Evolutionary conservation across 768 basidiomycete species (phyloP).

Genomic region (Podaxis mareebaensis): DNA sequence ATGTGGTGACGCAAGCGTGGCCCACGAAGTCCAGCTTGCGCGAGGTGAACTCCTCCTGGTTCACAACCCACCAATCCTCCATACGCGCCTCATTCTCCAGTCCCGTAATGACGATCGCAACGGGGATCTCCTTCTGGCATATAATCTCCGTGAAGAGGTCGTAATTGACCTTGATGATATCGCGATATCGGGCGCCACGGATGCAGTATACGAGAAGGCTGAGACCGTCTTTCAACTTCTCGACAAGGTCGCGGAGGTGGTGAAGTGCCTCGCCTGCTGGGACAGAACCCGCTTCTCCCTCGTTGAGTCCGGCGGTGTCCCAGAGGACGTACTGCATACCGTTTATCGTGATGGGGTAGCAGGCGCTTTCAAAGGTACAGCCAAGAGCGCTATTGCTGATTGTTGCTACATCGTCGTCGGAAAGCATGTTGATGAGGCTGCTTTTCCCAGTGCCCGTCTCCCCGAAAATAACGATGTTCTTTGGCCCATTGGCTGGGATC

Average conservation of each 20-base stretch:
- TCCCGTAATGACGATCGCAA: constrained; percentile 15
- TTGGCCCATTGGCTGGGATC: not conserved
- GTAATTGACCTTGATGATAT: constrained; percentile 17
- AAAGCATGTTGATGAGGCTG: constrained; percentile 43
- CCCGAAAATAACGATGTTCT: constrained; percentile 41
- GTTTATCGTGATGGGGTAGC: constrained; percentile 28
- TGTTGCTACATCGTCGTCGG: constrained; percentile 26
- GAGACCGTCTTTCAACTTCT: constrained; percentile 34
- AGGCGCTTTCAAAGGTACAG: constrained; percentile 34
- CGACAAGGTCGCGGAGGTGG: constrained; percentile 31
- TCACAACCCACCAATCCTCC: constrained; percentile 18
- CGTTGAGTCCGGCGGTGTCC: constrained; percentile 43
- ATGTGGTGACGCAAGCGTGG: constrained; percentile 24
- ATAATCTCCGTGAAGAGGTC: constrained; percentile 15
- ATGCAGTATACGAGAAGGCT: constrained; percentile 39
- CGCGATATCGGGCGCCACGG: constrained; percentile 13
- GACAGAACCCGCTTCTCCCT: constrained; percentile 27
- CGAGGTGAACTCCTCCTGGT: constrained; percentile 9
- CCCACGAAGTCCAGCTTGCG: constrained; percentile 11
- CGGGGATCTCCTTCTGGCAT: constrained; percentile 12
- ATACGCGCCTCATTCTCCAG: constrained; percentile 15
- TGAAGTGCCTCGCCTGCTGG: constrained; percentile 23
- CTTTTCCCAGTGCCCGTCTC: constrained; percentile 42
- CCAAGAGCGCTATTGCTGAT: constrained; percentile 33
- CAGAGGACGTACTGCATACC: constrained; percentile 28